Conservation (phyloP, 192 early-diverging fungal genomes). For the Coemansia sp. region DNA sequence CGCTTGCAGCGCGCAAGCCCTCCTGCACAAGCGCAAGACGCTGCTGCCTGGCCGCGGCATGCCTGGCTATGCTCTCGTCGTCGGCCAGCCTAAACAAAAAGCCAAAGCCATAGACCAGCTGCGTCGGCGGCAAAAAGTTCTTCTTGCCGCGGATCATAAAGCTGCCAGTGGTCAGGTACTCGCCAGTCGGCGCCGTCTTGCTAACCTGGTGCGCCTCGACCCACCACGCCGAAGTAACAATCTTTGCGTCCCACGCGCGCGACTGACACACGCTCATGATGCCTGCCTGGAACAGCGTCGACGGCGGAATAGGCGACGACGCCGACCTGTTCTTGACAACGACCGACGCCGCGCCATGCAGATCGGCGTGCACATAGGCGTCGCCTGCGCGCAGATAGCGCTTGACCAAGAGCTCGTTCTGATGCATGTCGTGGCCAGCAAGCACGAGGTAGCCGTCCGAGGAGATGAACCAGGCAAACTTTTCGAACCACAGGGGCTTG, state of each 20-base stretch:
- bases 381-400: conserved; percentile 68
- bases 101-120: conserved; percentile 96
- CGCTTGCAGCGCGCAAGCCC: conserved; percentile 13
- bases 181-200: conserved; percentile 87
- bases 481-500: conserved; percentile 97
- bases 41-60: conserved; percentile 65
- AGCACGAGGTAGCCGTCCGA: conserved; percentile 91
- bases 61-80: conserved; percentile 72
- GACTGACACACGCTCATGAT: conserved; percentile 93
- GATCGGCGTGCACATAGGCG: conserved; percentile 88
- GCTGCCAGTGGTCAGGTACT: conserved; percentile 83
- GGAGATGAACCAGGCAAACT: conserved; percentile 94
- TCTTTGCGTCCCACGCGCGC: conserved; percentile 96
- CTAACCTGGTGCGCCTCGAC: conserved; percentile 82
- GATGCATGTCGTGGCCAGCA: conserved; percentile 86
- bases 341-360: conserved; percentile 87
- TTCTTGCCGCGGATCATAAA: conserved; percentile 96
- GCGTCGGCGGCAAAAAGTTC: conserved; percentile 87
- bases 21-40: conserved; percentile 39
- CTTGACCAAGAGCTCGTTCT: conserved; percentile 90
- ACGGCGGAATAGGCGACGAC: conserved; percentile 65
- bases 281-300: conserved; percentile 90
- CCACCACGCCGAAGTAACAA: conserved; percentile 94
- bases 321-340: conserved; percentile 82
- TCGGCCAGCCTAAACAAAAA: conserved; percentile 83